Conservation (phyloP, 2,329 filamentous ascomycete species). For the Cytospora piceae region DNA sequence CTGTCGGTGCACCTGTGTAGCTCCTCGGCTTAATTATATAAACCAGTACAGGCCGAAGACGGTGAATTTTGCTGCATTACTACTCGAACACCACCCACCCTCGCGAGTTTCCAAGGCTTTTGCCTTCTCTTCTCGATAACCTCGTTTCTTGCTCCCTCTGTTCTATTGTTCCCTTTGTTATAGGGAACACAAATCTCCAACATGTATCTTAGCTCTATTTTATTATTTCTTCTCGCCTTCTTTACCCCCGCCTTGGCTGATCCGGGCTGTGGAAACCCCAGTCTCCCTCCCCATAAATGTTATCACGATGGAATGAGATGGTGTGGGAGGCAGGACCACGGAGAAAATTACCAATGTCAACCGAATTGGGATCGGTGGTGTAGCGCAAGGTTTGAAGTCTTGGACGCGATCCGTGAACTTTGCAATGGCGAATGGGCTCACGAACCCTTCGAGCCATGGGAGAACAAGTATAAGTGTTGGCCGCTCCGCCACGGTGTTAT, state of each 20-base stretch:
- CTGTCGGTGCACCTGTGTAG: no score
- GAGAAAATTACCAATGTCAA: background rate
- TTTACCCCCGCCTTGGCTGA: background rate
- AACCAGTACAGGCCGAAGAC: no score
- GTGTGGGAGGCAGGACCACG: background rate
- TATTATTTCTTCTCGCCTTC: background rate
- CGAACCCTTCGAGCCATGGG: background rate
- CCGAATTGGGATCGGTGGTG: background rate
- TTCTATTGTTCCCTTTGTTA: no score
- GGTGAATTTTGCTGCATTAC: no score
- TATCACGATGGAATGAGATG: background rate
- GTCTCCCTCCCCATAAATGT: background rate
- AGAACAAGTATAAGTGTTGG: background rate
- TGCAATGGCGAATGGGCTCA: conserved; percentile 1
- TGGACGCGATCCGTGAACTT: background rate
- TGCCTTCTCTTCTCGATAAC: no score
- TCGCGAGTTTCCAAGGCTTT: no score
- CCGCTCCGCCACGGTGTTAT: background rate
- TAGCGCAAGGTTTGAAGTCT: background rate
- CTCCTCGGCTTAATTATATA: no score
- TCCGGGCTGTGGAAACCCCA: background rate
- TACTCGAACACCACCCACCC: no score
- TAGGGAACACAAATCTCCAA: background rate
- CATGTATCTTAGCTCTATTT: background rate
- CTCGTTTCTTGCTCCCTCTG: no score